Evolutionary conservation across 106 monocot species (phyloP).

Genomic region (Dioscorea dumetorum): DNA sequence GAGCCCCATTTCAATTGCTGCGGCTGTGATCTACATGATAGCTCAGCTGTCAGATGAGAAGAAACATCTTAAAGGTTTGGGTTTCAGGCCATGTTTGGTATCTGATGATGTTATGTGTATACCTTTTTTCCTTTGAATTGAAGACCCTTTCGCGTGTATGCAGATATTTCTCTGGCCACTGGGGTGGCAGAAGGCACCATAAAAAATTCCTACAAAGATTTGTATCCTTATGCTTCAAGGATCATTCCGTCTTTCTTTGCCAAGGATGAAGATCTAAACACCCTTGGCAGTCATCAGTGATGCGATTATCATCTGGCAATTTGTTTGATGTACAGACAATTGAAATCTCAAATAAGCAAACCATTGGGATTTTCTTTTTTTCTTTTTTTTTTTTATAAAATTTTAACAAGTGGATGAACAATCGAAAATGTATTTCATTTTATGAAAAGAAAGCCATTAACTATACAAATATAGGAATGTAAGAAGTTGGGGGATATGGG

Average conservation of each 20-base stretch:
- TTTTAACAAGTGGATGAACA: too few species aligned
- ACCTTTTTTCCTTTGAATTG: neutral
- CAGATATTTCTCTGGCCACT: slow-evolving; percentile 61
- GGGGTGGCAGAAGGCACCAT: slow-evolving; percentile 75
- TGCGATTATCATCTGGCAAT: too few species aligned
- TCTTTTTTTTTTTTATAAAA: too few species aligned
- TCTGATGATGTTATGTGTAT: neutral
- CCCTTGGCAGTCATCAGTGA: slow-evolving; percentile 39
- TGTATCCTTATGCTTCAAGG: slow-evolving; percentile 22
- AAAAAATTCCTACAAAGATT: slow-evolving; percentile 57
- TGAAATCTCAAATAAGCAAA: too few species aligned
- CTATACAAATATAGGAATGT: too few species aligned
- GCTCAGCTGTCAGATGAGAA: slow-evolving; percentile 33
- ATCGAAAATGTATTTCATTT: too few species aligned
- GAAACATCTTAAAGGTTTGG: slow-evolving; percentile 33
- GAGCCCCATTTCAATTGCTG: slow-evolving; percentile 37
- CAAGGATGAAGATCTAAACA: slow-evolving; percentile 37
- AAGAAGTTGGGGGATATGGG: too few species aligned
- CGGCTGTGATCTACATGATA: slow-evolving; percentile 41
- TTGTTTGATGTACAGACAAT: too few species aligned
- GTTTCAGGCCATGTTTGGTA: too few species aligned
- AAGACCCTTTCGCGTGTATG: neutral
- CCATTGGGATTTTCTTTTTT: too few species aligned
- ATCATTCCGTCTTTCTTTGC: slow-evolving; percentile 30
- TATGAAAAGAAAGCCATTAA: too few species aligned